Percentiles rank a stretch among this genome's conserved stretches.
phyloP scores from a whole-genome alignment of 2,329 filamentous ascomycete species.

The Graphiopsis chlorocephala region DNA sequence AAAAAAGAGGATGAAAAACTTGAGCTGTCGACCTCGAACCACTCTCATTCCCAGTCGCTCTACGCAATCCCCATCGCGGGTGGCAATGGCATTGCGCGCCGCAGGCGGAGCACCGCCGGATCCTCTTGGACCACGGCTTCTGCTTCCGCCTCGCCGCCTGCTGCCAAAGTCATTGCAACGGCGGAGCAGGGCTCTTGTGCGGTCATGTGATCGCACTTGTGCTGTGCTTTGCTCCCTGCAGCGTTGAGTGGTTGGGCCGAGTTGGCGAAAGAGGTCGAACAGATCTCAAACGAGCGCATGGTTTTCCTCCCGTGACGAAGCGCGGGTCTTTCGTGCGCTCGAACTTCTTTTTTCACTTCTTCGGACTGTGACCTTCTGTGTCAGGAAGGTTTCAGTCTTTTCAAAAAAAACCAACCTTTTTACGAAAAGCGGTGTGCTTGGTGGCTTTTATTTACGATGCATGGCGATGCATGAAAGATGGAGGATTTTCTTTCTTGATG shows the following conservation, averaged over 20 bases:
- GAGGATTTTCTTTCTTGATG: neutral
- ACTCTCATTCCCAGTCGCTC: neutral
- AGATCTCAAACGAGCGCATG: slow-evolving; percentile 22
- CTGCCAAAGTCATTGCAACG: slow-evolving; percentile 6
- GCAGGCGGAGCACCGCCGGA: slow-evolving; percentile 8
- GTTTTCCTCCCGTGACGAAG: slow-evolving; percentile 27
- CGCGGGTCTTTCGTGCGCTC: slow-evolving; percentile 31
- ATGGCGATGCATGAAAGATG: neutral
- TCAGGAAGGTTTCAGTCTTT: neutral
- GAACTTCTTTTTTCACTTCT: slow-evolving; percentile 1
- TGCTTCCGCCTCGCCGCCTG: neutral
- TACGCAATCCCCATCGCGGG: neutral
- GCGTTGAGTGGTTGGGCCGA: slow-evolving; percentile 13
- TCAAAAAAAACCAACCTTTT: neutral
- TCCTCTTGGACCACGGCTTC: slow-evolving; percentile 10
- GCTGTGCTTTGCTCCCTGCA: neutral
- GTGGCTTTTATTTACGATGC: neutral
- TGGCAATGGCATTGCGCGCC: neutral
- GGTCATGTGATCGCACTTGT: slow-evolving; percentile 11
- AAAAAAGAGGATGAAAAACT: slow-evolving; percentile 26
- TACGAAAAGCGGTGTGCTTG: slow-evolving; percentile 1
- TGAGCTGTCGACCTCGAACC: slow-evolving; percentile 15
- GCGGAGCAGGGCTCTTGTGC: slow-evolving; percentile 10
- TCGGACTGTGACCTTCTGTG: neutral
- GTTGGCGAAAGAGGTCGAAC: neutral